A percentile compares a stretch with the other conserved stretches of the same genome.
These are phyloP conservation scores for Chrysoporthe puriensis DNA, from an alignment of 2,329 filamentous ascomycete genomes.

Conservation along the genomic window DNA sequence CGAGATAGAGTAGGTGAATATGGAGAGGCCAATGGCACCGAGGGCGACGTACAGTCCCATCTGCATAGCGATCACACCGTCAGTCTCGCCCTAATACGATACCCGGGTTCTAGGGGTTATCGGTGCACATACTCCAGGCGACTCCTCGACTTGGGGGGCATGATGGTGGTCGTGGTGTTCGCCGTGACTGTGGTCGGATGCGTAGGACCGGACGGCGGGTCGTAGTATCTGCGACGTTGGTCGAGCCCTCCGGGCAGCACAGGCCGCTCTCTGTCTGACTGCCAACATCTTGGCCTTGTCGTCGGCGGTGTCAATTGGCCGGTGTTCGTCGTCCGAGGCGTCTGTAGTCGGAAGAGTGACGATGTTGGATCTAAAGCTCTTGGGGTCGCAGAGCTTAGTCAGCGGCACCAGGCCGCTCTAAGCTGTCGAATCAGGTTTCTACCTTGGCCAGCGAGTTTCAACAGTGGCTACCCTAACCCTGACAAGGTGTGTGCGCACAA, in stretches of 20 bases:
- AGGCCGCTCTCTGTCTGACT: slow-evolving; percentile 41
- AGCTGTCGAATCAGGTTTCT: slow-evolving; percentile 5
- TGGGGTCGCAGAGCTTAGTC: not conserved
- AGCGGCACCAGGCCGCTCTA: slow-evolving; percentile 4
- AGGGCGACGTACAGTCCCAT: slow-evolving; percentile 52
- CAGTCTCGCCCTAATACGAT: not conserved
- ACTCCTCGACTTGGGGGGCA: slow-evolving; percentile 51
- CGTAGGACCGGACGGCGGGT: slow-evolving; percentile 50
- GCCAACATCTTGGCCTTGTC: slow-evolving; percentile 40
- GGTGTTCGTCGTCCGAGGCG: slow-evolving; percentile 1
- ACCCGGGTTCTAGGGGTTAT: too few species aligned
- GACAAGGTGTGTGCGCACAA: not conserved
- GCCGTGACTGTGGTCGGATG: slow-evolving; percentile 55
- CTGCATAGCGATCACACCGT: slow-evolving; percentile 38
- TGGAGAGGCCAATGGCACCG: slow-evolving; percentile 48
- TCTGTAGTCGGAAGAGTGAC: slow-evolving; percentile 8
- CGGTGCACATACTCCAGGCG: slow-evolving; percentile 56
- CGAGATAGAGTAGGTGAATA: slow-evolving; percentile 53
- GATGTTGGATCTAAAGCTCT: slow-evolving; percentile 21
- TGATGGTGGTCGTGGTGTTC: slow-evolving; percentile 45
- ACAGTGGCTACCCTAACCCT: not conserved
- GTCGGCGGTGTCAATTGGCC: slow-evolving; percentile 23
- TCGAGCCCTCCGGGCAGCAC: slow-evolving; percentile 43
- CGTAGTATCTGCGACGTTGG: slow-evolving; percentile 34
- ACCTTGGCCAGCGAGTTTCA: not conserved